phyloP scores from a whole-genome alignment of 768 basidiomycete species.

The Tephrocybe sp. region DNA sequence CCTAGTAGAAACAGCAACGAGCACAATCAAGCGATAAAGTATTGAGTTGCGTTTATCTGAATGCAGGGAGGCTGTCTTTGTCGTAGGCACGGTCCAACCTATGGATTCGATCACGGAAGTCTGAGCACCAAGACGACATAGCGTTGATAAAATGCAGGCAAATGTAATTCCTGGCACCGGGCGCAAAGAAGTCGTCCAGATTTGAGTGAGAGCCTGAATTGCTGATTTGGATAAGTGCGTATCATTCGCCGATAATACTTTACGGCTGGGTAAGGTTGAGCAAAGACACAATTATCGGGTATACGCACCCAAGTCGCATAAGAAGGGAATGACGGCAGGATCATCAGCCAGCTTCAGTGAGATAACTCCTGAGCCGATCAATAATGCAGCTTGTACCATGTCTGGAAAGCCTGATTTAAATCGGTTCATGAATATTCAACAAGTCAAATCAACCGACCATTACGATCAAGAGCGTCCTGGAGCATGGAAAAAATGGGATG shows the following conservation, averaged over 20 bases:
- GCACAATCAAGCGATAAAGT: slow-evolving; percentile 37
- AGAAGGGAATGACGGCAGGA: slow-evolving; percentile 30
- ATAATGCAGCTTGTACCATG: slow-evolving; percentile 28
- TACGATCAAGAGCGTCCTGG: slow-evolving; percentile 23
- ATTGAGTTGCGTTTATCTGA: slow-evolving; percentile 25
- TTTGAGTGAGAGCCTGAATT: slow-evolving; percentile 28
- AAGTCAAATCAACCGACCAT: slow-evolving; percentile 28
- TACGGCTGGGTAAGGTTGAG: slow-evolving; percentile 6
- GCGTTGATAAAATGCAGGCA: slow-evolving; percentile 29
- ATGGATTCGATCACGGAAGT: slow-evolving; percentile 29
- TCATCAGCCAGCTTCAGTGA: slow-evolving; percentile 26
- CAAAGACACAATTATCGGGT: not conserved
- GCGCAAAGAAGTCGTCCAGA: slow-evolving; percentile 24
- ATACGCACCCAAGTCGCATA: slow-evolving; percentile 40
- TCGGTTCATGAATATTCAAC: not conserved
- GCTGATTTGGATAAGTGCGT: slow-evolving; percentile 23
- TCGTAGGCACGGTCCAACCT: slow-evolving; percentile 23
- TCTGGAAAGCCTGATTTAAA: slow-evolving; percentile 30
- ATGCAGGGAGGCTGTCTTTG: slow-evolving; percentile 14
- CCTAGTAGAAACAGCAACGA: slow-evolving; percentile 44
- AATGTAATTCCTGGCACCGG: slow-evolving; percentile 28
- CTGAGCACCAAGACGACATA: slow-evolving; percentile 46
- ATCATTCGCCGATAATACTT: slow-evolving; percentile 26
- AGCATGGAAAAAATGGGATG: slow-evolving; percentile 26
- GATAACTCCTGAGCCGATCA: slow-evolving; percentile 43